phyloP scores from a whole-genome alignment of 2,329 filamentous ascomycete genomes.

The Trichoderma sp. region DNA sequence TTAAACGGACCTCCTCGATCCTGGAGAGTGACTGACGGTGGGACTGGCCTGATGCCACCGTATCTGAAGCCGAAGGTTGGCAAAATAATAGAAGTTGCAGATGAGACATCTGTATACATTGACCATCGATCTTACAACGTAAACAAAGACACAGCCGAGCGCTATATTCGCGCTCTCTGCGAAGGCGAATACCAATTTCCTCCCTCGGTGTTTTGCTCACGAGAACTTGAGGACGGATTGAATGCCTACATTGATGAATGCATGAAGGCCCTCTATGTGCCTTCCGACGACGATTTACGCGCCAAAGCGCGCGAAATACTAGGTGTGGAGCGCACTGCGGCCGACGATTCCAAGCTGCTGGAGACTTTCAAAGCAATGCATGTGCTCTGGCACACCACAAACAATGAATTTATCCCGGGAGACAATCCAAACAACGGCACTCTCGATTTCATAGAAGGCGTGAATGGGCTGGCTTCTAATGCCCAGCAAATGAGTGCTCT shows the following conservation, averaged over 20 bases:
- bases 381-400: neutral
- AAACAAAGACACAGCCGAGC: slow-evolving; percentile 1
- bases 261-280: neutral
- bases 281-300: slow-evolving; percentile 7
- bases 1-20: neutral
- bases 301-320: neutral
- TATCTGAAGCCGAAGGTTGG: neutral
- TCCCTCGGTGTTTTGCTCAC: slow-evolving; percentile 5
- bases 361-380: slow-evolving; percentile 6
- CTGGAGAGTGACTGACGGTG: slow-evolving; percentile 1
- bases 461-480: neutral
- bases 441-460: neutral
- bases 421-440: neutral
- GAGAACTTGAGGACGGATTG: slow-evolving; percentile 5
- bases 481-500: neutral
- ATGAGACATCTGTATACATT: neutral
- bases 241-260: slow-evolving; percentile 6
- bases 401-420: neutral
- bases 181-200: neutral
- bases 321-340: slow-evolving; percentile 2
- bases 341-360: neutral
- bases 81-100: neutral
- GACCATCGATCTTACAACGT: neutral
- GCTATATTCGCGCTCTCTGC: neutral
- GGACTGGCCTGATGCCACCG: neutral